phyloP scores from a whole-genome alignment of 176 grass and related monocot species.

The Eremochloa ophiuroides region DNA sequence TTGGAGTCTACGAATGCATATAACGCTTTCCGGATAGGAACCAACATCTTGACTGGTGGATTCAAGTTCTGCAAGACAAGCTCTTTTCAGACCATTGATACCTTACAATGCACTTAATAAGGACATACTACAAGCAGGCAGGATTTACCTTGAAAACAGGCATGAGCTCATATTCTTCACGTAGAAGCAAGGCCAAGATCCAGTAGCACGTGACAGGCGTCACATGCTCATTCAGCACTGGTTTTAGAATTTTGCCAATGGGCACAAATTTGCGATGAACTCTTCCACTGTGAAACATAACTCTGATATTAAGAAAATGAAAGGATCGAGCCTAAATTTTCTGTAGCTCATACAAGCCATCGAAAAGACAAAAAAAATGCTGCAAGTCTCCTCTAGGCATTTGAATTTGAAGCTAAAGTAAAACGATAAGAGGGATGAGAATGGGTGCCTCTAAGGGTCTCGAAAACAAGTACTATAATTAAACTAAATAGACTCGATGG shows the following conservation, averaged over 20 bases:
- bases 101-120: neutral
- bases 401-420: neutral
- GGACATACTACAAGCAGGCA: neutral
- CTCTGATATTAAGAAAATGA: neutral
- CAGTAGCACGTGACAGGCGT: constrained; percentile 72
- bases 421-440: neutral
- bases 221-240: constrained; percentile 63
- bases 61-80: constrained; percentile 46
- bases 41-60: constrained; percentile 54
- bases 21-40: constrained; percentile 70
- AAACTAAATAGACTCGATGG: neutral
- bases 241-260: constrained; percentile 55
- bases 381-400: neutral
- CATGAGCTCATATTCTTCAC: constrained; percentile 42
- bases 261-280: constrained; percentile 51
- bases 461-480: neutral
- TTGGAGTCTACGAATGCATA: constrained; percentile 26
- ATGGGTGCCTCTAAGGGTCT: neutral
- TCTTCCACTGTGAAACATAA: constrained; percentile 37
- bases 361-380: neutral
- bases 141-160: constrained; percentile 52
- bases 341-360: neutral
- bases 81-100: neutral
- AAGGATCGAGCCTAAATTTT: neutral
- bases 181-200: constrained; percentile 61